Evolutionary conservation across 148 eudicot species (phyloP).

Genomic region (Rhododendron henanense): DNA sequence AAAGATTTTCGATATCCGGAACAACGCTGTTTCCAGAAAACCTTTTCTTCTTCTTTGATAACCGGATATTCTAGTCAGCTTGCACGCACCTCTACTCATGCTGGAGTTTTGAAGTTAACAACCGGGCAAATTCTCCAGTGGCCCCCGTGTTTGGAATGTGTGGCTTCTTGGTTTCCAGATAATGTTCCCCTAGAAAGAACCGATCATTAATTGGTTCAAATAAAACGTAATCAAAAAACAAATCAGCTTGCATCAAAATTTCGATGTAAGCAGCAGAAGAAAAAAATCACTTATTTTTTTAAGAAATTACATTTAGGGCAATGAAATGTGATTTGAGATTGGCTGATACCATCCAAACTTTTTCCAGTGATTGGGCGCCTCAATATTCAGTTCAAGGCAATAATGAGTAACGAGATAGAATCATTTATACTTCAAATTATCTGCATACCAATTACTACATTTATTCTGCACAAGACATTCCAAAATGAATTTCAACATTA

Average conservation of each 20-base stretch:
- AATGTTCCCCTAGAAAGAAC: not conserved
- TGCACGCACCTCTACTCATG: not conserved
- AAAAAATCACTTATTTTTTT: not conserved
- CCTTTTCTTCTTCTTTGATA: conserved; percentile 9
- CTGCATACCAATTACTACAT: not conserved
- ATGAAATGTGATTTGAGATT: not conserved
- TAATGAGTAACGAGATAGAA: not conserved
- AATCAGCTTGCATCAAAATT: not conserved
- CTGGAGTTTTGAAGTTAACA: not conserved
- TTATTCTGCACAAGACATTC: not conserved
- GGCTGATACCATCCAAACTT: not conserved
- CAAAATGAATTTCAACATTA: not conserved
- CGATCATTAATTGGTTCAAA: not conserved
- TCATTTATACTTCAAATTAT: not conserved
- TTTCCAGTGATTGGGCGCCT: not conserved
- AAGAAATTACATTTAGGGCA: not conserved
- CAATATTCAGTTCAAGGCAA: not conserved
- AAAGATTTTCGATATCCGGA: not conserved
- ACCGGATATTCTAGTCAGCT: too few relatives aligned
- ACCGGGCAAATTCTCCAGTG: too few relatives aligned
- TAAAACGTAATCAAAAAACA: not conserved
- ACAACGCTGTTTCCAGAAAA: conserved; percentile 16
- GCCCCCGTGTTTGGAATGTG: too few relatives aligned
- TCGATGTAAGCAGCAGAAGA: not conserved
- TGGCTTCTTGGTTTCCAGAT: not conserved